Base-by-base conservation (phyloP, 257 asterid species). In the Penstemon barbatus region DNA sequence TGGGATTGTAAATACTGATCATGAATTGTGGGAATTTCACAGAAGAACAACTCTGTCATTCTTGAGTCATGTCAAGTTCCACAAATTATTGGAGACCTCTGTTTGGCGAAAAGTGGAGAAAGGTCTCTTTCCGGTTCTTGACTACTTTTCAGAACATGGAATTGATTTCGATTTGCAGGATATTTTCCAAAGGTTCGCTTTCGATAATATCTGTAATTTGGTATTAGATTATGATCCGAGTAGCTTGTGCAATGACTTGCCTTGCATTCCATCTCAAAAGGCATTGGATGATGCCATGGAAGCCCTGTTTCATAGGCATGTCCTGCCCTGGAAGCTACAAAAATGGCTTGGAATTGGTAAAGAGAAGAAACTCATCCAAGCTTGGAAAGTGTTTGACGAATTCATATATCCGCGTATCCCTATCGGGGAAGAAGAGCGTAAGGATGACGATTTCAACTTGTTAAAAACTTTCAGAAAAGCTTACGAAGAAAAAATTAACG, bases 1-100 rank as follows among this genome's bases (percentile, higher is more conserved):
- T 10, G 83, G 83, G 50, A 78, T 81, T 50, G 72, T 81, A 77
- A 75, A 60, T 41, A 57, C 79, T 48, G 86, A 81, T 63, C 38
- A 6, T 5, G 75, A 75, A 6, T 59, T 72, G n/a, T 81, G 86
- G 86, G 81, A 75, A 37, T 64, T 75, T 65, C 86, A 81, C 9
- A 79, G 86, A 50, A 69, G 44, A 42, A 46, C 74, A 4, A 66
- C 77, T 37, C 61, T 78, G 7, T 51, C 81, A 2, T 12, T 73
- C 0, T 8, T 81, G 18, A 67, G 52, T 8, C 71, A 71, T 2
- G 42, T 39, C 25, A 33, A 42, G 0, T 75, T 81, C 37, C 64
- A 69, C 43, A 9, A 44, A 13, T 41, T 68, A 1, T 33, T 81
- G 40, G 75, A 45, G 69, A 63, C n/a, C 7, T 52, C 55, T 7